Conservation (phyloP, 2,329 filamentous ascomycete genomes). For the Simplicillium sp. region DNA sequence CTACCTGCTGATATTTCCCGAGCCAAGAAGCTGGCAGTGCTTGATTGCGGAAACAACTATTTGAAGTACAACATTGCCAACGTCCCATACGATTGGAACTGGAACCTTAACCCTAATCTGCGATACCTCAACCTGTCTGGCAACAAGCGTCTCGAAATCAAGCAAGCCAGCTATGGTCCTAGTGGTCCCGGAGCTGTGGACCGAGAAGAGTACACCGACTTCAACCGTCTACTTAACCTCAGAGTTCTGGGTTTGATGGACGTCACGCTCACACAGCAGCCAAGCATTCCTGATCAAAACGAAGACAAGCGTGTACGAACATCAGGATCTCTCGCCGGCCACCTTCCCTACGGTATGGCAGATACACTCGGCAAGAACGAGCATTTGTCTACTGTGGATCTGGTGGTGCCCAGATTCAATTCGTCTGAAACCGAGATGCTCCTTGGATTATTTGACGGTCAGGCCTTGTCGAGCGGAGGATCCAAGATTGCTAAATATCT, state of each 20-base stretch:
- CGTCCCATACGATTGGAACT: constrained; percentile 99
- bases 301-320: constrained; percentile 92
- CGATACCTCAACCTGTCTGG: constrained; percentile 94
- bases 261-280: constrained; percentile 77
- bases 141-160: constrained; percentile 93
- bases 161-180: constrained; percentile 40
- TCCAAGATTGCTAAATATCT: constrained; percentile 95
- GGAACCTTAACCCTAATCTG: constrained; percentile 95
- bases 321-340: constrained; percentile 87
- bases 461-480: constrained; percentile 77
- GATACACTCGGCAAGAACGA: constrained; percentile 90
- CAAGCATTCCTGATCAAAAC: constrained; percentile 87
- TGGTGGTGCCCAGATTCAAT: constrained; percentile 88
- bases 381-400: constrained; percentile 89
- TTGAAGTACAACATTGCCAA: constrained; percentile 99
- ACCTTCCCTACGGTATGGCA: constrained; percentile 93
- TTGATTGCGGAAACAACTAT: constrained; percentile 91
- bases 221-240: constrained; percentile 73
- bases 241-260: constrained; percentile 93
- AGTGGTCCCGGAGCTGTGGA: constrained; percentile 44
- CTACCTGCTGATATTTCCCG: constrained; percentile 91
- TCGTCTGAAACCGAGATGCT: constrained; percentile 84
- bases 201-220: constrained; percentile 70
- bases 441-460: constrained; percentile 91
- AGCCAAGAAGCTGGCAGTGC: constrained; percentile 79